Evolutionary conservation across 1,284 basidiomycete genomes (phyloP), one percentile per base, ranked within the genome.

Genomic region (Hypsizygus ulmarius): DNA sequence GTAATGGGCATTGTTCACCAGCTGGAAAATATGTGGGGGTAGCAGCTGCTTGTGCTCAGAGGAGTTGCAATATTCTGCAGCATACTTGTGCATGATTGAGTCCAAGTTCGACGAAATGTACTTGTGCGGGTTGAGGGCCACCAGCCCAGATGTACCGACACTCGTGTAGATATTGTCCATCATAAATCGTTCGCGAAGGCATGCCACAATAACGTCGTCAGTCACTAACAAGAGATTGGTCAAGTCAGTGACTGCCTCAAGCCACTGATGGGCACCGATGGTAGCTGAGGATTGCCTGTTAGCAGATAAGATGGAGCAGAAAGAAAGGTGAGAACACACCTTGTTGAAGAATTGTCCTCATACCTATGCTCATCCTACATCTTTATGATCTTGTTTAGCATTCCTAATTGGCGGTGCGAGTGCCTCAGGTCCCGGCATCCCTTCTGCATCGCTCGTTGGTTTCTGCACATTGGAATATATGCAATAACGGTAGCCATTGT

Each of bases 1-100:
- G 67, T 94, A 97, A 72, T 97, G 98, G 9, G 92, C 87, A 70
- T 90, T 87, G 63, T 93, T 87, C 5, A 91, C 90, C 32, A 91
- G 76, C 54, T 92, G 85, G 67, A 96, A 98, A 46, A 98, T 84
- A 63, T 94, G 92, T 1, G 90, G 90, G 0, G 82, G 79, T 0
- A 87, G 71, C 4, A 59, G 59, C 43, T 74, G 63, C 60, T 72
- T 78, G 55, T 77, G 72, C 53, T 78, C 78, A 2, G 73, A 72
- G 1, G 79, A 79, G 57, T 87, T 79, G 29, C 83, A 72, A 60
- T 89, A 89, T 55, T 90, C 81, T 27, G 84, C 74, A 3, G 90
- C 85, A 63, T 96, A 96, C 62, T 90, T 87, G 67, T 90, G 82
- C 32, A 96, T 70, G 27, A 88, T 69, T 0, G 84, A 82, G 70